phyloP scores from a whole-genome alignment of 352 stramenopile genomes.

The Discostella stelligera region DNA sequence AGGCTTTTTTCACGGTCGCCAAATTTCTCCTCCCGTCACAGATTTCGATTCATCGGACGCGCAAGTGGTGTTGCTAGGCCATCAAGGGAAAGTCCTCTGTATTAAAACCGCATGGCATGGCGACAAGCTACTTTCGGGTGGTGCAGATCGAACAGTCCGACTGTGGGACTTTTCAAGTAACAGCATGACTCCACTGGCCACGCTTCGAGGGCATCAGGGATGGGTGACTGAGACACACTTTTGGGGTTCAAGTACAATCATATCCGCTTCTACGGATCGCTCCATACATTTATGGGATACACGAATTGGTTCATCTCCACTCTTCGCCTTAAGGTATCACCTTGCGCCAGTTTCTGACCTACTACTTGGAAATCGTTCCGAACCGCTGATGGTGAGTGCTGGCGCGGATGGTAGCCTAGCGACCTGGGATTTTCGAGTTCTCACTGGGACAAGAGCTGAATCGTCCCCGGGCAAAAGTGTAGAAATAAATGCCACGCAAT shows the following conservation, averaged over 20 bases:
- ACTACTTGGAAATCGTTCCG: slow-evolving; percentile 72
- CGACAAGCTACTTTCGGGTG: slow-evolving; percentile 75
- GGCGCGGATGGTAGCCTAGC: slow-evolving; percentile 70
- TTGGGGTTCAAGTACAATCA: slow-evolving; percentile 79
- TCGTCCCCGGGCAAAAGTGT: slow-evolving; percentile 10
- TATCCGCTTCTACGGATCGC: slow-evolving; percentile 79
- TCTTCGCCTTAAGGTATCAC: slow-evolving; percentile 79
- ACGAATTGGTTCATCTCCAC: slow-evolving; percentile 56
- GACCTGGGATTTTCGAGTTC: slow-evolving; percentile 79
- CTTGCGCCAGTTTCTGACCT: slow-evolving; percentile 76
- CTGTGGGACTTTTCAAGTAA: slow-evolving; percentile 74
- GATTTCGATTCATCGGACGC: slow-evolving; percentile 62
- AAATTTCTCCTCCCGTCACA: slow-evolving; percentile 27
- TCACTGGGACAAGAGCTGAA: slow-evolving; percentile 48
- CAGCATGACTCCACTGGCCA: slow-evolving; percentile 61
- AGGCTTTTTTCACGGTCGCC: slow-evolving; percentile 42
- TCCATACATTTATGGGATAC: slow-evolving; percentile 82
- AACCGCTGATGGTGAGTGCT: slow-evolving; percentile 77
- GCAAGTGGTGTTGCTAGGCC: slow-evolving; percentile 67
- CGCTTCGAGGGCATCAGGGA: slow-evolving; percentile 72
- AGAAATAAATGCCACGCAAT: not conserved
- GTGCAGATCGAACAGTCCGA: slow-evolving; percentile 72
- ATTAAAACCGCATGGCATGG: slow-evolving; percentile 82
- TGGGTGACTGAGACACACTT: slow-evolving; percentile 78
- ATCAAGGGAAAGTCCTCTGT: slow-evolving; percentile 73